Base-by-base conservation (phyloP, 306 rosid species). In the Clitoria ternatea region DNA sequence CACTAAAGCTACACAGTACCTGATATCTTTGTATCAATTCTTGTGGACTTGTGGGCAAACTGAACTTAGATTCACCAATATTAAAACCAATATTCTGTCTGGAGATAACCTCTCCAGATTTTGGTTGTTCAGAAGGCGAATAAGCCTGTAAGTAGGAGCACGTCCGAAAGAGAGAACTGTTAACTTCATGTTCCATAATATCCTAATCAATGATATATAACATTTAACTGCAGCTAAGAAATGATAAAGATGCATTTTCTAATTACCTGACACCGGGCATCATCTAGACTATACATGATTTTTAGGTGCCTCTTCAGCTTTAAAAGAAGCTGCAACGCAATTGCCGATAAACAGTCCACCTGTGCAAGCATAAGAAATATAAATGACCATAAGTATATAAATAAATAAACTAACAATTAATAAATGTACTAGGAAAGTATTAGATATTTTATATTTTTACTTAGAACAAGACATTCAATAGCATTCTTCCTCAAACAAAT, bases 271-370 rank as follows among this genome's bases (percentile, higher is more conserved):
- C 99, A 95, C 54, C 97, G 86, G 1, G 82, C 87, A 79, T 95
- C 96, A 37, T 95, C 80, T 40, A 95, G 85, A 85, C 91, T 75
- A 70, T 91, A 89, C 69, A 83, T 73, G 55, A 95, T 89, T 79
- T 95, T 95, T 18, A 95, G 89, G 77, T 95, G 96, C 71, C 97
- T 95, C 85, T 95, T 95, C 40, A 95, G 85, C 84, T 86, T 95
- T 82, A 95, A 74, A 70, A 95, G 97, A 76, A 95, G 96, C 83
- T 95, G 99, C 87, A 95, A 68, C 6, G 96, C 89, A 76, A 81
- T 79, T 17, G 96, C 97, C 0, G 90, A 80, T 36, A 91, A 79
- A 77, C 97, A 91, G 75, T 86, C 97, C 4, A 74, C 88, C 97
- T 94, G 87, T 76, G 68, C 30, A 66, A 69, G 69, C 70, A 74